Evolutionary conservation across 2,329 filamentous ascomycete species (phyloP).

Genomic region (Colletotrichum gloeosporioides): DNA sequence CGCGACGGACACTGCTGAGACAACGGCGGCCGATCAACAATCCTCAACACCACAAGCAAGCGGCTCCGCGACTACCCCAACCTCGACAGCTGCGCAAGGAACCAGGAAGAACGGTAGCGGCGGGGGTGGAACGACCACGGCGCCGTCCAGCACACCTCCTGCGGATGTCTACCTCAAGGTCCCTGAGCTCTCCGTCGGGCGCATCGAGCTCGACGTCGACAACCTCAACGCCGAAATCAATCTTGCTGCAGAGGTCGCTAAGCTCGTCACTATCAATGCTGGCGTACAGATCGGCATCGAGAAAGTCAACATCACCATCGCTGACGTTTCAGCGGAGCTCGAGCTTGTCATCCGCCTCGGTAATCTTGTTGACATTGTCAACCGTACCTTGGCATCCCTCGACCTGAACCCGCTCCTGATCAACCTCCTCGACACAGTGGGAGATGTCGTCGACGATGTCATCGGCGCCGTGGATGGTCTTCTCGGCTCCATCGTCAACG

Average conservation of each 20-base stretch:
- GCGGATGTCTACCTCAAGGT: slow-evolving; percentile 65
- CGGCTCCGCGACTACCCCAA: slow-evolving; percentile 11
- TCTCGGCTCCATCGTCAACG: slow-evolving; percentile 63
- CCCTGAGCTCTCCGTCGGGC: slow-evolving; percentile 61
- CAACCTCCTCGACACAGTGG: slow-evolving; percentile 58
- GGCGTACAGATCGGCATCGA: slow-evolving; percentile 55
- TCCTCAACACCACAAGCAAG: slow-evolving; percentile 24
- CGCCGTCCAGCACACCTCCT: slow-evolving; percentile 36
- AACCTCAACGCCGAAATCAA: slow-evolving; percentile 64
- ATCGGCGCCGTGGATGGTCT: slow-evolving; percentile 64
- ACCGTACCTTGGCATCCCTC: slow-evolving; percentile 62
- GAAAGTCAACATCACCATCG: slow-evolving; percentile 66
- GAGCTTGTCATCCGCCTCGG: slow-evolving; percentile 65
- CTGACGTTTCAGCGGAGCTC: slow-evolving; percentile 62
- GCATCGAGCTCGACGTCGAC: slow-evolving; percentile 66
- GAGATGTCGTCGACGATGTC: slow-evolving; percentile 55
- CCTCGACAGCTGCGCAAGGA: slow-evolving; percentile 19
- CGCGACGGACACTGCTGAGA: slow-evolving; percentile 23
- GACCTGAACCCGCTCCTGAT: slow-evolving; percentile 68
- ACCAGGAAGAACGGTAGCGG: slow-evolving; percentile 25
- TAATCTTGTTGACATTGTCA: slow-evolving; percentile 65
- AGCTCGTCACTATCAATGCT: slow-evolving; percentile 59
- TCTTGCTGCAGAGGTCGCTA: slow-evolving; percentile 64
- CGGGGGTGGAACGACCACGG: slow-evolving; percentile 24
- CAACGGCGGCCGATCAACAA: background rate